Base-by-base conservation (phyloP, 2,329 filamentous ascomycete species). In the Microsporum ferrugineum region DNA sequence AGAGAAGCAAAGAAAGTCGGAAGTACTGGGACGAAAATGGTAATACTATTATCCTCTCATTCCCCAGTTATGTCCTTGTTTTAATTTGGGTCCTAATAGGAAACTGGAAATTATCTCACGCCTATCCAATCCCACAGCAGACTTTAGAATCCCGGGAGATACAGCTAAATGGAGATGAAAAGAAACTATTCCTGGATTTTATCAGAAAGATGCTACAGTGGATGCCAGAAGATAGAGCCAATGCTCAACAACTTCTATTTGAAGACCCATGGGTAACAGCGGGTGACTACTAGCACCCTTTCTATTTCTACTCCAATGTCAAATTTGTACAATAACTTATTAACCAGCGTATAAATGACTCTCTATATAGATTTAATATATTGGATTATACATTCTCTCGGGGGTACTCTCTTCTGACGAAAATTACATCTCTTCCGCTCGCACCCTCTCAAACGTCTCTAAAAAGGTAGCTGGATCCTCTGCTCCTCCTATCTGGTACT, bases 391-490 rank as follows among this genome's bases (percentile, higher is more conserved):
- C 17, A 17, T 17, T 23, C 17, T 23, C 17, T 23, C 17, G 17
- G 17, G 17, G 17, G 17, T 23, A 23, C 17, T 23, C 17, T 23
- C 17, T 23, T 23, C 17, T 23, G 17, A 23, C 17, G 17, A 23
- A 23, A 23, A 1, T 23, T 23, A 47, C 14, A 23, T 36, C n/a
- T 59, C 45, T 41, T 73, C 71, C 61, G 68, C 76, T 75, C 83
- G 83, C 60, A 88, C 79, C 68, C 79, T 77, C 64, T 84, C 77
- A 71, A 92, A 88, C 56, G 86, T 74, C 67, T 84, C 78, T 63
- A 88, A 71, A 68, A 91, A 91, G 1, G 80, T 80, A 53, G 79
- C 76, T 1, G 85, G 79, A 62, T 90, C 87, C 74, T 91, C 85
- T 0, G 88, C 88, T 1, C 88, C 89, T 33, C 84, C 80, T 34